These are phyloP conservation scores for Litchi chinensis DNA, from an alignment of 345 rosid genomes.

Conservation along the genomic window DNA sequence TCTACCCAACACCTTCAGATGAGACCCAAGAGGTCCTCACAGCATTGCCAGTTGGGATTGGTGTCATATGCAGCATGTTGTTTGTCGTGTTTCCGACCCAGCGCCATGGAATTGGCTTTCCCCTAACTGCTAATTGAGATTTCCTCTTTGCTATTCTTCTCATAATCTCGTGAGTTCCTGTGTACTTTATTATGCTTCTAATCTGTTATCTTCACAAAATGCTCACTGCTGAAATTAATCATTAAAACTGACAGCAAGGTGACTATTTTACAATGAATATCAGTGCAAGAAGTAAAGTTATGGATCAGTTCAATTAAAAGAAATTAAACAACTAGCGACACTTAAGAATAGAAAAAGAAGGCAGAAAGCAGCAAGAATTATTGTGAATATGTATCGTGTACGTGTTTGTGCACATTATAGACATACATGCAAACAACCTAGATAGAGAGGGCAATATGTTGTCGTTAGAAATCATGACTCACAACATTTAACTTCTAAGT, in stretches of 20 bases:
- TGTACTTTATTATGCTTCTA: background rate
- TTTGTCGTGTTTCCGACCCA: constrained; percentile 78
- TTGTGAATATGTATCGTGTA: background rate
- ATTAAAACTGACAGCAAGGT: background rate
- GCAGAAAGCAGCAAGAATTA: background rate
- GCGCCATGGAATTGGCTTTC: constrained; percentile 94
- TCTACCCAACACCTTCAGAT: constrained; percentile 73
- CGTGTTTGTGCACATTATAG: background rate
- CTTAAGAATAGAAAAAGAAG: background rate
- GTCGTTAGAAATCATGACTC: background rate
- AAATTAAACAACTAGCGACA: background rate
- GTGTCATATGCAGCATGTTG: constrained; percentile 73
- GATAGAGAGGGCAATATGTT: background rate
- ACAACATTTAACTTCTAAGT: background rate
- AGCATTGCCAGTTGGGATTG: constrained; percentile 80
- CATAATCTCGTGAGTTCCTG: constrained; percentile 5
- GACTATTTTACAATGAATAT: background rate
- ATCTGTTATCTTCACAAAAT: background rate
- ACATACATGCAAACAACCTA: background rate
- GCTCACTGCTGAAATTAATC: background rate
- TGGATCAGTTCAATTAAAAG: background rate
- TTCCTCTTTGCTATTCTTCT: background rate
- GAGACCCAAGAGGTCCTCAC: constrained; percentile 70
- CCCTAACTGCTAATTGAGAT: constrained; percentile 47
- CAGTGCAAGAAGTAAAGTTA: background rate